Percentiles rank a stretch among this genome's conserved stretches.
Conservation (phyloP, 768 basidiomycete genomes). For the Boletus edulis region DNA sequence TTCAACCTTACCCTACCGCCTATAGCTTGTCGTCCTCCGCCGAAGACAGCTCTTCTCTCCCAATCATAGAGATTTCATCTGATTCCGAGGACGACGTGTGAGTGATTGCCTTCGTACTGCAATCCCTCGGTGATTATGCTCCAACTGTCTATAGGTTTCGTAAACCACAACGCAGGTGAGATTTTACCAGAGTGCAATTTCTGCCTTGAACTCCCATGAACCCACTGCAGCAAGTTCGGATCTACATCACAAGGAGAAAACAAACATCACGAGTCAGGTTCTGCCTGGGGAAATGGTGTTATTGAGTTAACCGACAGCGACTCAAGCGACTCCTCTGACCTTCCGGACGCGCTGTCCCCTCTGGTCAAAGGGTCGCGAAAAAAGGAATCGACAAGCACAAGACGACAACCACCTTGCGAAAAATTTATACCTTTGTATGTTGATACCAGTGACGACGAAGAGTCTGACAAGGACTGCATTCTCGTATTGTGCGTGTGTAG, state of each 20-base stretch:
- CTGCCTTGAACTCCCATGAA: not conserved
- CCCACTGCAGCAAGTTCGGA: slow-evolving; percentile 2
- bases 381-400: slow-evolving; percentile 1
- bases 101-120: slow-evolving; percentile 7
- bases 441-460: slow-evolving; percentile 32
- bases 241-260: not conserved
- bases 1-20: not conserved
- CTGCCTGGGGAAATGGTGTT: slow-evolving; percentile 13
- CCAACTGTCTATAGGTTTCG: slow-evolving; percentile 5
- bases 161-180: slow-evolving; percentile 12
- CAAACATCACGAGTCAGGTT: not conserved
- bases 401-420: slow-evolving; percentile 1
- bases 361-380: slow-evolving; percentile 14
- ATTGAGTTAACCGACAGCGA: slow-evolving; percentile 34
- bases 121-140: not conserved
- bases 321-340: slow-evolving; percentile 12
- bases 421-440: slow-evolving; percentile 23
- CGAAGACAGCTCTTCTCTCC: slow-evolving; percentile 11
- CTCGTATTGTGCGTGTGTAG: slow-evolving; percentile 35
- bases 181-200: not conserved
- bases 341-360: slow-evolving; percentile 26
- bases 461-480: slow-evolving; percentile 37
- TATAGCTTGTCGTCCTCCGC: not conserved
- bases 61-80: slow-evolving; percentile 58
- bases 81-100: slow-evolving; percentile 40